phyloP scores from a whole-genome alignment of 108 stramenopile genomes.

The Cyclostephanos invisitatus region DNA sequence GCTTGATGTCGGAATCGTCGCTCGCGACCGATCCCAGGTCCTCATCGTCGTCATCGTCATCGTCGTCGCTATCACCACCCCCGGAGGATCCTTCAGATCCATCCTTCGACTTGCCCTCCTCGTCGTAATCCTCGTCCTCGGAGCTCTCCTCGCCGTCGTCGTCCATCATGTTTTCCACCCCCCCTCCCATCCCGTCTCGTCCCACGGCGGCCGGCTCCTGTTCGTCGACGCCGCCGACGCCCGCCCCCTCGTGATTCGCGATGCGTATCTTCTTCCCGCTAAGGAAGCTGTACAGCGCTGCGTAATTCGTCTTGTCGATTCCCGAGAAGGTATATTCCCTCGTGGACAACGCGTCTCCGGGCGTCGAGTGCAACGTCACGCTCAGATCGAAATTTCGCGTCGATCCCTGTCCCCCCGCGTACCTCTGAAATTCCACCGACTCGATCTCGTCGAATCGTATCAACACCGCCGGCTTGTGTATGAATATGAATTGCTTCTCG shows the following conservation, averaged over 20 bases:
- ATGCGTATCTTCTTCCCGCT: constrained; percentile 87
- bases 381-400: constrained; percentile 94
- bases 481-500: constrained; percentile 99
- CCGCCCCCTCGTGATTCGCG: constrained; percentile 84
- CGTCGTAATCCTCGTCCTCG: constrained; percentile 64
- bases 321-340: constrained; percentile 89
- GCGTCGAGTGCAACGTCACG: constrained; percentile 69
- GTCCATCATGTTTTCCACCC: background rate
- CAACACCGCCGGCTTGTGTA: constrained; percentile 97
- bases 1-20: constrained; percentile 47
- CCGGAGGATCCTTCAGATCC: constrained; percentile 66
- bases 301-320: constrained; percentile 89
- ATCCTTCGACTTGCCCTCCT: constrained; percentile 41
- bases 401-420: constrained; percentile 87
- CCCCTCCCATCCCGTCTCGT: constrained; percentile 68
- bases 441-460: constrained; percentile 98
- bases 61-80: constrained; percentile 53
- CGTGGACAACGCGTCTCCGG: constrained; percentile 51
- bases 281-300: constrained; percentile 85
- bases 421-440: constrained; percentile 95
- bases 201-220: constrained; percentile 47
- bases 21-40: constrained; percentile 47
- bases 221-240: constrained; percentile 23
- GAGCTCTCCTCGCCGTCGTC: constrained; percentile 54
- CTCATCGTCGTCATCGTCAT: constrained; percentile 62